Evolutionary conservation across 1,284 basidiomycete genomes (phyloP), one percentile per base, ranked within the genome.

Genomic region (Puccinia triticina): DNA sequence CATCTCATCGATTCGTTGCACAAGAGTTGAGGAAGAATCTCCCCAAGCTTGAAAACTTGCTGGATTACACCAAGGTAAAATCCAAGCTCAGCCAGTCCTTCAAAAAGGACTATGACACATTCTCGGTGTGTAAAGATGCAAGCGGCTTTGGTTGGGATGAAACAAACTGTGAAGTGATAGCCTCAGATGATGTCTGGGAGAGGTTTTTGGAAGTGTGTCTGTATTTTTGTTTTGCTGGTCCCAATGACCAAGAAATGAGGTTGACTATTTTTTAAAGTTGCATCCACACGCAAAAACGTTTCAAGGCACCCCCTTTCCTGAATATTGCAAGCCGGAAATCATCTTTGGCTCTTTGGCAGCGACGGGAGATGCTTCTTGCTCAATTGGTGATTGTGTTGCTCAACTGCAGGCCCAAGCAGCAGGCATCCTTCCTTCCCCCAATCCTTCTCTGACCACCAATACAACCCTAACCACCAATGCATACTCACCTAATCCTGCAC

Each of bases 111-210:
- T 43, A 43, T 12, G 12, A 43, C 12, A 12, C 40, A 57, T 64
- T 64, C 11, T 12, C 29, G 26, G 59, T n/a, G 4, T 64, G 59
- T 29, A 64, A 57, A 29, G 67, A 71, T 1, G 67, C 67, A 1
- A 71, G 67, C n/a, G 67, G 67, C 14, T 71, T 71, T 71, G 40
- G 67, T 2, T 71, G 67, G 67, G 67, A 71, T 18, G 10, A 71
- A 5, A 4, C 12, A 4, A 43, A 43, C 40, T 71, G 67, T 71
- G 67, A 71, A 23, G 40, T 71, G 10, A 71, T 18, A 10, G 67
- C 67, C 14, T 71, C 29, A 1, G 11, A 48, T 26, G 40, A 46
- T 26, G 67, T 71, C 0, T 71, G 67, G 67, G 46, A 71, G 40
- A 71, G 10, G 18, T 71, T 57, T 18, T 29, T 57, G 16, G 55